Conservation (phyloP, 106 monocot species). For the Agapanthus africanus region DNA sequence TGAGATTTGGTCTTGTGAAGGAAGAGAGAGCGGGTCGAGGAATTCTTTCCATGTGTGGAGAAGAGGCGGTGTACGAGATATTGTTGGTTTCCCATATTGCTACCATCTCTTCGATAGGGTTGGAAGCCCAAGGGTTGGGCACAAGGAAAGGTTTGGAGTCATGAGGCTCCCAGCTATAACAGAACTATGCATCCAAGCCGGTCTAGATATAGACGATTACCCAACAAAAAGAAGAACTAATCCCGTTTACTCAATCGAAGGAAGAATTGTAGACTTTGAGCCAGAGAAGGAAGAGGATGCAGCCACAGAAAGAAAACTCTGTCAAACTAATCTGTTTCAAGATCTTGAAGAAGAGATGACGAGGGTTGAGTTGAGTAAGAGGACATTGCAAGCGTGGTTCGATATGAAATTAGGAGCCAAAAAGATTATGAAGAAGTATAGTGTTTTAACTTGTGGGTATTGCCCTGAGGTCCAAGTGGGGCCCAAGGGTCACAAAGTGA, state of each 20-base stretch:
- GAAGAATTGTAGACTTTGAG: constrained; percentile 73
- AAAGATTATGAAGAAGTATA: constrained; percentile 63
- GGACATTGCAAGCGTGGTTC: constrained; percentile 44
- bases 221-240: constrained; percentile 52
- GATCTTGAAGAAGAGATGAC: constrained; percentile 17
- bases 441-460: constrained; percentile 69
- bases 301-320: neutral
- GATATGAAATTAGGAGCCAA: constrained; percentile 46
- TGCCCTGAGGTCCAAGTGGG: constrained; percentile 83
- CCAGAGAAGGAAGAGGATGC: constrained; percentile 18
- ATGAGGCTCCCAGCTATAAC: constrained; percentile 55
- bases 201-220: constrained; percentile 48
- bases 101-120: constrained; percentile 74
- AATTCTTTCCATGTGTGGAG: constrained; percentile 61
- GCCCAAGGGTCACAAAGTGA: constrained; percentile 84
- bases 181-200: constrained; percentile 83
- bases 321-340: neutral
- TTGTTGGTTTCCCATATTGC: constrained; percentile 55
- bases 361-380: constrained; percentile 17
- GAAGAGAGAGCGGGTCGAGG: constrained; percentile 44
- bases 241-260: constrained; percentile 77
- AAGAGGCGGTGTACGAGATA: constrained; percentile 40
- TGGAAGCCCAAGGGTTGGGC: constrained; percentile 55
- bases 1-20: constrained; percentile 68
- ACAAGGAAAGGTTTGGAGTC: constrained; percentile 50